Evolutionary conservation across 257 asterid genomes (phyloP).

Genomic region (Ehretia macrophylla): DNA sequence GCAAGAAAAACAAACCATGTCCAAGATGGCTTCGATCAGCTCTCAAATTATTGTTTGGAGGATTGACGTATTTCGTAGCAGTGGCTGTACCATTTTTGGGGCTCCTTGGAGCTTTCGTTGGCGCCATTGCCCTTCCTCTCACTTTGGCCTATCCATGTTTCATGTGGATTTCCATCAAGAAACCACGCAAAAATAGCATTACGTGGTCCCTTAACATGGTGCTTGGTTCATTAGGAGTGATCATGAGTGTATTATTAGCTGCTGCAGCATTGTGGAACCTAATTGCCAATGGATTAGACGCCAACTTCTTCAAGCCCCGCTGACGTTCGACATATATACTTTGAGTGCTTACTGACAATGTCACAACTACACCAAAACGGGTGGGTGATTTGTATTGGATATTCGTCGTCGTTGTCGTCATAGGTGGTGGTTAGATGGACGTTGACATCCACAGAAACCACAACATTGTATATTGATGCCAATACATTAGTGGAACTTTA

Average conservation of each 20-base stretch:
- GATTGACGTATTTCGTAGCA: conserved; percentile 46
- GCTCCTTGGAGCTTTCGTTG: conserved; percentile 41
- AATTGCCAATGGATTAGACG: conserved; percentile 45
- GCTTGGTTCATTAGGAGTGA: conserved; percentile 40
- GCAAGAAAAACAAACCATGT: conserved; percentile 42
- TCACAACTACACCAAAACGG: background rate
- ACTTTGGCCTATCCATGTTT: conserved; percentile 64
- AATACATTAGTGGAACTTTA: no score
- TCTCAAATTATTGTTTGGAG: conserved; percentile 49
- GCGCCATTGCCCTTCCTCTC: conserved; percentile 50
- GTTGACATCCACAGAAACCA: no score
- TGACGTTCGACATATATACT: background rate
- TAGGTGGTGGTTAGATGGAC: no score
- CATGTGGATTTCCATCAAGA: conserved; percentile 63
- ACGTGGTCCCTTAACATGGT: conserved; percentile 50
- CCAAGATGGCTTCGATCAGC: conserved; percentile 48
- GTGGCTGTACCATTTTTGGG: conserved; percentile 63
- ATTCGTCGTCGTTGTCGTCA: no score
- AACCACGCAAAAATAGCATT: conserved; percentile 26
- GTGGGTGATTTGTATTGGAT: no score
- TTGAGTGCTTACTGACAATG: background rate
- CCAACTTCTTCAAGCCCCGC: conserved; percentile 65
- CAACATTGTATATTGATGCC: no score
- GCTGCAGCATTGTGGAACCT: conserved; percentile 51
- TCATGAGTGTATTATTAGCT: conserved; percentile 23